Conservation (phyloP, 257 asterid genomes). For the Jacaranda copaia region DNA sequence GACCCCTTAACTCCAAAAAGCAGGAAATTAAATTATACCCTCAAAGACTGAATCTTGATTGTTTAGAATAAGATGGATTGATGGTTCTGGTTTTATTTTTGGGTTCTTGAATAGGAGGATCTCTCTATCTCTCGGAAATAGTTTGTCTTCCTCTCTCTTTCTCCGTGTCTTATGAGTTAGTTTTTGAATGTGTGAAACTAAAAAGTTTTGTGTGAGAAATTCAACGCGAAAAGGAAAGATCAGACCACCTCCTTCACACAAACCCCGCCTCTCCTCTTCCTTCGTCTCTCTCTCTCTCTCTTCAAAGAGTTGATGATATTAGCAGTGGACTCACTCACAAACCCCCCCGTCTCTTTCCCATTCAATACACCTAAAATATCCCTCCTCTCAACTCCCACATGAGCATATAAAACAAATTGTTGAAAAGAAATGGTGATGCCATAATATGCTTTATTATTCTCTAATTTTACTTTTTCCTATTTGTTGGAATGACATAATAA, state of each 20-base stretch:
- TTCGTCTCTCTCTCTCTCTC: constrained; percentile 46
- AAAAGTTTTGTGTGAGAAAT: constrained; percentile 44
- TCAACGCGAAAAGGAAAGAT: constrained; percentile 70
- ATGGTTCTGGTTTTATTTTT: constrained; percentile 12
- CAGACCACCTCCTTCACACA: constrained; percentile 56
- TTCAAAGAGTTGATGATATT: constrained; percentile 38
- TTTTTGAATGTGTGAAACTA: constrained; percentile 36
- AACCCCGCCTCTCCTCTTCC: constrained; percentile 27
- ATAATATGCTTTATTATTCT: constrained; percentile 30
- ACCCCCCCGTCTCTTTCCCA: constrained; percentile 51
- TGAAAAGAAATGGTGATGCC: constrained; percentile 39
- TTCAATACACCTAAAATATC: constrained; percentile 46
- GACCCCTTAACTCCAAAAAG: constrained; percentile 13
- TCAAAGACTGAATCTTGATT: constrained; percentile 36
- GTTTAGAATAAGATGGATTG: constrained; percentile 29
- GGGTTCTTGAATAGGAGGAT: constrained; percentile 19
- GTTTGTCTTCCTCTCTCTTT: not conserved
- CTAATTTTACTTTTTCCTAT: constrained; percentile 22
- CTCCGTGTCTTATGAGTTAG: constrained; percentile 11
- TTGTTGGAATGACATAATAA: constrained; percentile 38
- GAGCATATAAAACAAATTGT: constrained; percentile 28
- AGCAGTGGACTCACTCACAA: constrained; percentile 37
- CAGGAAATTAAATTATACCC: constrained; percentile 25
- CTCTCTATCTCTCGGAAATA: constrained; percentile 13
- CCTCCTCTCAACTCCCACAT: constrained; percentile 34